phyloP scores from a whole-genome alignment of 2,329 filamentous ascomycete species.

The Ascochyta clinopodiicola region DNA sequence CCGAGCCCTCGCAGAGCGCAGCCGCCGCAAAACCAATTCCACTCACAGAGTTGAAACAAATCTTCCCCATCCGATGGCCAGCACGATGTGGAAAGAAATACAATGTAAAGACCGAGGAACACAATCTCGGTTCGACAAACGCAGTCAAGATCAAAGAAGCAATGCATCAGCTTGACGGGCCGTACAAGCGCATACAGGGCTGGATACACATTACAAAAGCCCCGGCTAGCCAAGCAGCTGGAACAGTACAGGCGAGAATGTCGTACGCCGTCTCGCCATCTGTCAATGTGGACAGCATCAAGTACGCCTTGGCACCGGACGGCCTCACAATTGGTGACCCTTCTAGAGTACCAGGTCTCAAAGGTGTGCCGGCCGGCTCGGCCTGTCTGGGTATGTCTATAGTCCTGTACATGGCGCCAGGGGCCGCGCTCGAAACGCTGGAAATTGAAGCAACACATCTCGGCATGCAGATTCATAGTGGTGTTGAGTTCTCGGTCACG shows the following conservation, averaged over 20 bases:
- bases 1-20: slow-evolving; percentile 25
- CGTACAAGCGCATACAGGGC: slow-evolving; percentile 47
- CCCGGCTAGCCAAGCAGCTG: slow-evolving; percentile 40
- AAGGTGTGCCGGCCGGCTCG: slow-evolving; percentile 29
- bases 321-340: slow-evolving; percentile 39
- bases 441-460: slow-evolving; percentile 47
- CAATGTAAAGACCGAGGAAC: slow-evolving; percentile 40
- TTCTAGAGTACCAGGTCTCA: slow-evolving; percentile 29
- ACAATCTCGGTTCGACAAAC: slow-evolving; percentile 32
- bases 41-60: slow-evolving; percentile 20
- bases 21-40: slow-evolving; percentile 12
- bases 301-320: slow-evolving; percentile 31
- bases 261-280: slow-evolving; percentile 47
- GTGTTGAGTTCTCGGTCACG: slow-evolving; percentile 41
- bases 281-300: slow-evolving; percentile 40
- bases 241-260: slow-evolving; percentile 46
- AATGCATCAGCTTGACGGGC: slow-evolving; percentile 39
- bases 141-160: slow-evolving; percentile 39
- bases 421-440: slow-evolving; percentile 42
- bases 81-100: slow-evolving; percentile 43
- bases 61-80: slow-evolving; percentile 47
- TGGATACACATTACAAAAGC: slow-evolving; percentile 48
- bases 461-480: slow-evolving; percentile 46
- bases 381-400: slow-evolving; percentile 50
- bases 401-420: slow-evolving; percentile 46